phyloP scores from a whole-genome alignment of 2,329 filamentous ascomycete genomes.

The Fusarium xyrophilum region DNA sequence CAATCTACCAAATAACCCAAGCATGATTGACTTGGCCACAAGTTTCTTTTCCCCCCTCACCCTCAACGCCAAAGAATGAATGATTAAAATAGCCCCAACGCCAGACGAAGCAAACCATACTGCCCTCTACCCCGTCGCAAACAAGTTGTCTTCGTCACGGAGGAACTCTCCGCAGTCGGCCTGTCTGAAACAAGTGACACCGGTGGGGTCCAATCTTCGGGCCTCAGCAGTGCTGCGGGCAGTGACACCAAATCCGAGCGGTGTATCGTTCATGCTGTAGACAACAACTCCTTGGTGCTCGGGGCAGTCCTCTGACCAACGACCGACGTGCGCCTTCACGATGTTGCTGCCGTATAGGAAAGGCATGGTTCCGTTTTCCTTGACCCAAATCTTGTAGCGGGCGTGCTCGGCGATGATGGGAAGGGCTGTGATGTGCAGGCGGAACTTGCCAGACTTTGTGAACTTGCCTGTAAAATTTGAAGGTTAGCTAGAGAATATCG shows the following conservation, averaged over 20 bases:
- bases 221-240: constrained; percentile 86
- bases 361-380: constrained; percentile 95
- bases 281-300: constrained; percentile 93
- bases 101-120: constrained; percentile 26
- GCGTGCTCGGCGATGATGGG: constrained; percentile 90
- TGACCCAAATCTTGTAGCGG: constrained; percentile 96
- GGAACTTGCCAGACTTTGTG: constrained; percentile 95
- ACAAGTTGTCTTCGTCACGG: constrained; percentile 76
- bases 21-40: constrained; percentile 21
- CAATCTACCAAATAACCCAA: constrained; percentile 36
- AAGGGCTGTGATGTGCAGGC: constrained; percentile 88
- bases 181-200: constrained; percentile 87
- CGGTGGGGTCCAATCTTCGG: constrained; percentile 85
- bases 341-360: constrained; percentile 95
- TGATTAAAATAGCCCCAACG: constrained; percentile 39
- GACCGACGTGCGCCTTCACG: constrained; percentile 72
- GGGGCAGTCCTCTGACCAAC: constrained; percentile 90
- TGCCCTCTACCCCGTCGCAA: constrained; percentile 56
- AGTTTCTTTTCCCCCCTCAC: constrained; percentile 26
- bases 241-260: constrained; percentile 91
- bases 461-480: constrained; percentile 72
- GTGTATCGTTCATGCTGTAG: constrained; percentile 89
- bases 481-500: constrained; percentile 15
- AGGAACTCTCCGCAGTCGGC: constrained; percentile 95
- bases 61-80: constrained; percentile 36